phyloP scores from a whole-genome alignment of 1,284 basidiomycete genomes.

The Papiliotrema terrestris region DNA sequence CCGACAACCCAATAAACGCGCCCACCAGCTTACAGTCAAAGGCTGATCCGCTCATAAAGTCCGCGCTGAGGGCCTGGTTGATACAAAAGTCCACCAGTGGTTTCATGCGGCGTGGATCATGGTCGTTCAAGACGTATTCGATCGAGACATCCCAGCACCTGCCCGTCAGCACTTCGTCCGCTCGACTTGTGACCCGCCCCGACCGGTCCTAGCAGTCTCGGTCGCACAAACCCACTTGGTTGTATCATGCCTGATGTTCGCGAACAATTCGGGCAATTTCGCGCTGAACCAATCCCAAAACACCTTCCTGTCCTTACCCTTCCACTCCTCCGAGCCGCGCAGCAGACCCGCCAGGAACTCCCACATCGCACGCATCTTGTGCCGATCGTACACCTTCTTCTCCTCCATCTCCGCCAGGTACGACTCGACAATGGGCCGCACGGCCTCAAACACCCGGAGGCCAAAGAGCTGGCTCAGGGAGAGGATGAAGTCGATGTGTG shows the following conservation, averaged over 20 bases:
- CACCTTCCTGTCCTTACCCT: constrained; percentile 56
- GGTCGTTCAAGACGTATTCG: constrained; percentile 64
- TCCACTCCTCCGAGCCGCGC: constrained; percentile 89
- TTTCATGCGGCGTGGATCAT: constrained; percentile 81
- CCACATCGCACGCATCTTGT: constrained; percentile 85
- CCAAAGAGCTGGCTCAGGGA: constrained; percentile 52
- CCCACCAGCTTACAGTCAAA: constrained; percentile 63
- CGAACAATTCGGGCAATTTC: constrained; percentile 68
- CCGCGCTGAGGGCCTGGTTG: constrained; percentile 60
- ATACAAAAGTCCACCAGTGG: constrained; percentile 77
- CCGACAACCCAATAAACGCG: neutral
- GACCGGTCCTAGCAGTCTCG: neutral
- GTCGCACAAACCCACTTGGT: constrained; percentile 53
- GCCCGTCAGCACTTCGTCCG: constrained; percentile 9
- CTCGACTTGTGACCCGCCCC: no score
- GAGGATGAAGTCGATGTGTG: constrained; percentile 52
- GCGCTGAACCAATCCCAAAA: constrained; percentile 79
- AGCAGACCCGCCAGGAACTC: constrained; percentile 77
- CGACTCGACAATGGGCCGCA: constrained; percentile 37
- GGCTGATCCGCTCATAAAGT: constrained; percentile 73
- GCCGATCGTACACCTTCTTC: constrained; percentile 62
- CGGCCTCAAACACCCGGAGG: constrained; percentile 27
- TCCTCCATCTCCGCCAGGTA: constrained; percentile 41
- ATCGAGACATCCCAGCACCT: constrained; percentile 46
- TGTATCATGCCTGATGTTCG: constrained; percentile 79